Conservation (phyloP, 345 rosid genomes). For the Salix brachista region DNA sequence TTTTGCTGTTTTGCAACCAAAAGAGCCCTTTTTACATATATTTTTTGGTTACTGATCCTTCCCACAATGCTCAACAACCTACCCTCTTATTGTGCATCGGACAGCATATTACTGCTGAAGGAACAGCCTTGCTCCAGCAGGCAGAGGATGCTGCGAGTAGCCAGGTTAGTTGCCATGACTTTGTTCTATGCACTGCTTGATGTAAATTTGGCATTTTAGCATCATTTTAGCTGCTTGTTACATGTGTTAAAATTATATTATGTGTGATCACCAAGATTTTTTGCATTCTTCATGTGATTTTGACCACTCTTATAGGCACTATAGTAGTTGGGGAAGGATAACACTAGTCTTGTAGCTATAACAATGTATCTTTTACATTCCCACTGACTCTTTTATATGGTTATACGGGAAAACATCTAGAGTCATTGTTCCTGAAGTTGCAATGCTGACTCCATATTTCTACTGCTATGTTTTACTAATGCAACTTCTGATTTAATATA, state of each 20-base stretch:
- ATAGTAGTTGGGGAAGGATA: not conserved
- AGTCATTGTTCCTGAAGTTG: not conserved
- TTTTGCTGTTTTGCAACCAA: constrained; percentile 14
- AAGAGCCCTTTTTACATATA: not conserved
- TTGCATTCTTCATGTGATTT: not conserved
- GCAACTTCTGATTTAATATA: not conserved
- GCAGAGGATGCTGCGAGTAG: constrained; percentile 86
- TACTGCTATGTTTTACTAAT: not conserved
- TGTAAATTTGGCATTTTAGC: not conserved
- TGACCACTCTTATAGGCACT: not conserved
- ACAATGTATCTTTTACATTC: not conserved
- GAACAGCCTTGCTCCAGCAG: constrained; percentile 78
- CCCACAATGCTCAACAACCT: not conserved
- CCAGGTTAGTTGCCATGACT: constrained; percentile 42
- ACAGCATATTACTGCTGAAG: constrained; percentile 90
- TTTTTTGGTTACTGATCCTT: constrained; percentile 6
- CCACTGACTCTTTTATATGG: not conserved
- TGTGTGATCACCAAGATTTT: not conserved
- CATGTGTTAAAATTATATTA: not conserved
- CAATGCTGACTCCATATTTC: not conserved
- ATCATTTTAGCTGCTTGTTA: not conserved
- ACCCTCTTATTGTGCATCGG: constrained; percentile 6
- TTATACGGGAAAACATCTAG: not conserved
- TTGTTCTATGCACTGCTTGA: not conserved
- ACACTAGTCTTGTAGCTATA: not conserved